Base-by-base conservation (phyloP, 2,329 filamentous ascomycete genomes). In the Westerdykella ornata region DNA sequence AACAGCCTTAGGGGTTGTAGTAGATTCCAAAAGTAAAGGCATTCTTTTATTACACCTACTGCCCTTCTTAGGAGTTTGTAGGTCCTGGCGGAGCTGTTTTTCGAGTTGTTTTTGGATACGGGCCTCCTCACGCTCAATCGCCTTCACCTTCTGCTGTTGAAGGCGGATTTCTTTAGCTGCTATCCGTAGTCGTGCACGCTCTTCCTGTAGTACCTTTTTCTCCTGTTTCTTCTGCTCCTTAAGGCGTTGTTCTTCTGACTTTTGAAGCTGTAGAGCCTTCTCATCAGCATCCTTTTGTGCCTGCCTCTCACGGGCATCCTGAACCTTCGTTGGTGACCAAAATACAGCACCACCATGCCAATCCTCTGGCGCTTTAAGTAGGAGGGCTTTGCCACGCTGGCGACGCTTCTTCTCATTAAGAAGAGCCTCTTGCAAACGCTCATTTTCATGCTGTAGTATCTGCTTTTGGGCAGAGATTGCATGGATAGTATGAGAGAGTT, bases 311-410 rank as follows among this genome's bases (percentile, higher is more conserved):
- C 26, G n/a, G n/a, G n/a, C n/a, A n/a, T n/a, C n/a, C n/a, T n/a
- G n/a, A n/a, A n/a, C n/a, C n/a, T n/a, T n/a, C 7, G 30, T 35
- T 31, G 36, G 46, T 34, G 38, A 43, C 40, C 35, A 48, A 35
- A 48, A 48, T 2, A 43, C 33, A 26, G 40, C 36, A 4, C 46
- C 46, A 39, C 46, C 36, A 42, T 43, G 38, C 14, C 39, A 47
- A 30, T 47, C 38, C n/a, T 41, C 14, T 12, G 22, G 38, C 26
- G 38, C 38, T 37, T 48, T 29, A 13, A 39, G 42, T n/a, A 26
- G 14, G 13, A 47, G 38, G 35, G 38, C 11, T 32, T 44, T 44
- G 22, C 37, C 18, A 15, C 19, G 13, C 42, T 44, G 41, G 14
- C 30, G 33, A 32, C 26, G 41, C 44, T 44, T 44, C 35, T 41